Base-by-base conservation (phyloP, 805 yeast genomes). In the Candida broadrunensis region DNA sequence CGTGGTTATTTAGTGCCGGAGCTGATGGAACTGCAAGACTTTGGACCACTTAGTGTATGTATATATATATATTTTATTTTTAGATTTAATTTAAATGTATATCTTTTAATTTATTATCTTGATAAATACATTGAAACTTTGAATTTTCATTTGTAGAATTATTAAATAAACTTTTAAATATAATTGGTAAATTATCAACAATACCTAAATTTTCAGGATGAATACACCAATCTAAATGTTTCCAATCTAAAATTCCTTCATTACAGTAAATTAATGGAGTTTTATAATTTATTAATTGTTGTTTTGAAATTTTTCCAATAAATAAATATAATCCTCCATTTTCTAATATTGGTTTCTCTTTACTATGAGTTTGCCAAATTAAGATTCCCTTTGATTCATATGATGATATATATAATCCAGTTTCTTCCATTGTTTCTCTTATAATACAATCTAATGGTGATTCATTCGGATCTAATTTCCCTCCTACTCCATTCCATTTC, bases 1-100 rank as follows among this genome's bases (percentile, higher is more conserved):
- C 99, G 0, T 93, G 99, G 99, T 73, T 93, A 58, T 89, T 93
- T 63, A 83, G 93, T 59, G 88, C 96, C 9, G 99, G 98, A 54
- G 98, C 98, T 17, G 99, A 93, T 65, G 88, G 95, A 45, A 81
- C 88, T 32, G 98, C 97, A 5, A 81, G 96, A 57, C 70, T 93
- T 56, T 93, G 99, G 99, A 93, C 99, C 20, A 87, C 96, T n/a
- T 70, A 59, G 50, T 23, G 35, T 19, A 33, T 26, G 18, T 33
- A 16, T 32, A 14, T 31, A 27, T 27, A 25, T 20, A 18, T 24
- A n/a, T 8, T 37, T 26, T 34, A 23, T 38, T 29, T 33, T 14
- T 21, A 35, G 18, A 37, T 35, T 12, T 25, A 14, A 21, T 20
- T 6, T 38, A 20, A 15, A 38, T 42, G 42, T 37, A 46, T 48